phyloP scores from a whole-genome alignment of 1,139 yeast species.

The Taiozyma onychis region DNA sequence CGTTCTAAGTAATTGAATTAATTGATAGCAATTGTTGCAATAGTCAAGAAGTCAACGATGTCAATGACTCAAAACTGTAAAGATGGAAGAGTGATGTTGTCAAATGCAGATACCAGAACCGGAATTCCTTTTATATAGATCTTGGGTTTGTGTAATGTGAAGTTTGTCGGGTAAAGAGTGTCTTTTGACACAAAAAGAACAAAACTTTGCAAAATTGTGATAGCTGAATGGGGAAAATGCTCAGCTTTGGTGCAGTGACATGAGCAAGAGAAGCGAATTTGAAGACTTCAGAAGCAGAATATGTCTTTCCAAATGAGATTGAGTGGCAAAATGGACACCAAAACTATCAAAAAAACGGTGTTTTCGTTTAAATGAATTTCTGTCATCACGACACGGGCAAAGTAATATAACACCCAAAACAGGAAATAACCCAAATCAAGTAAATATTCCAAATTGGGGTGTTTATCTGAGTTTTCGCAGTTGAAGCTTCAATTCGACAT shows the following conservation, averaged over 20 bases:
- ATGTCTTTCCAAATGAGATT: too few species aligned
- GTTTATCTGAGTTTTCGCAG: not conserved
- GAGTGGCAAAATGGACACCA: too few species aligned
- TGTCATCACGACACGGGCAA: not conserved
- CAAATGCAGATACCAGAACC: not conserved
- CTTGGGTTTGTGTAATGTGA: not conserved
- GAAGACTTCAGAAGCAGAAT: too few species aligned
- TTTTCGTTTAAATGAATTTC: not conserved
- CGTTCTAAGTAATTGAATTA: too few species aligned
- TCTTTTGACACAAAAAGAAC: not conserved
- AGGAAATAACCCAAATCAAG: not conserved
- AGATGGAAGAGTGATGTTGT: not conserved
- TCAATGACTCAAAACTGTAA: not conserved
- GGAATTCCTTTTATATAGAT: not conserved
- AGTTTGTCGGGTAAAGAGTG: not conserved
- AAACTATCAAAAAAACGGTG: too few species aligned
- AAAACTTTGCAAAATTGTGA: not conserved
- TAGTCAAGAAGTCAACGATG: not conserved
- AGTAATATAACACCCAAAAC: not conserved
- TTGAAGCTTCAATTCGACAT: not conserved
- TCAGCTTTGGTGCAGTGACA: too few species aligned
- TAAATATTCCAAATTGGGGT: not conserved
- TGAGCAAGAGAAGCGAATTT: too few species aligned
- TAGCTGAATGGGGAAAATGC: too few species aligned
- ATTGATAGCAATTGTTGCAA: conserved; percentile 3